These are phyloP conservation scores for Neurospora sublineolata DNA, from an alignment of 495 filamentous ascomycete species.

Conservation along the genomic window DNA sequence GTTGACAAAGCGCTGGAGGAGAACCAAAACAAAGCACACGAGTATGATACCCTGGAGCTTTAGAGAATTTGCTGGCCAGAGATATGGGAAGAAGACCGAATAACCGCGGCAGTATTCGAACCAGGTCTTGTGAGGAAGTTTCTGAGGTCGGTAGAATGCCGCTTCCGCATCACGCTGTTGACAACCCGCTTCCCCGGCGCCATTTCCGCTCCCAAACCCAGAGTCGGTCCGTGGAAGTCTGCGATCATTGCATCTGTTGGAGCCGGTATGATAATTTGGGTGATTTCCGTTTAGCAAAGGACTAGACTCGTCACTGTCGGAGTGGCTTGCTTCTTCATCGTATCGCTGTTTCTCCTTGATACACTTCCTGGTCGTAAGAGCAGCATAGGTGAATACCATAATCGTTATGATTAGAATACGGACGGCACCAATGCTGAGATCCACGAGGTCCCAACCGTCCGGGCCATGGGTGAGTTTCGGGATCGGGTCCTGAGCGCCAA, in stretches of 20 bases:
- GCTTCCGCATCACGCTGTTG: constrained; percentile 33
- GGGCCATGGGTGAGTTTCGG: constrained; percentile 11
- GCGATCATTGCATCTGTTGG: constrained; percentile 14
- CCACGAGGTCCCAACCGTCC: constrained; percentile 40
- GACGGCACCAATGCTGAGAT: constrained; percentile 32
- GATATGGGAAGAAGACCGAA: constrained; percentile 81
- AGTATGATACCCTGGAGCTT: constrained; percentile 65
- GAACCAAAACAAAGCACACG: constrained; percentile 63
- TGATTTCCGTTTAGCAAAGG: constrained; percentile 29
- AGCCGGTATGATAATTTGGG: constrained; percentile 22
- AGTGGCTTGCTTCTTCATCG: constrained; percentile 36
- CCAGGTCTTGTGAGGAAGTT: constrained; percentile 31
- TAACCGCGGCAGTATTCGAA: constrained; percentile 79
- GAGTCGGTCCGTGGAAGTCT: constrained; percentile 8
- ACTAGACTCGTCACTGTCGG: constrained; percentile 36
- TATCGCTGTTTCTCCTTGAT: constrained; percentile 23
- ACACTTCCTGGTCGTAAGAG: constrained; percentile 17
- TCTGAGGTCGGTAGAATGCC: constrained; percentile 42
- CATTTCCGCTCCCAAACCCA: constrained; percentile 15
- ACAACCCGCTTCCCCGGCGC: constrained; percentile 15
- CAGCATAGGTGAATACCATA: constrained; percentile 31
- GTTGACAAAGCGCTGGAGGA: constrained; percentile 70
- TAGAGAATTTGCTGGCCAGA: constrained; percentile 74
- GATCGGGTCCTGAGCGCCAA: constrained; percentile 8
- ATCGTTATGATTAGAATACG: constrained; percentile 28